Evolutionary conservation across 2,329 filamentous ascomycete species (phyloP).

Genomic region (Thielaviopsis populi): DNA sequence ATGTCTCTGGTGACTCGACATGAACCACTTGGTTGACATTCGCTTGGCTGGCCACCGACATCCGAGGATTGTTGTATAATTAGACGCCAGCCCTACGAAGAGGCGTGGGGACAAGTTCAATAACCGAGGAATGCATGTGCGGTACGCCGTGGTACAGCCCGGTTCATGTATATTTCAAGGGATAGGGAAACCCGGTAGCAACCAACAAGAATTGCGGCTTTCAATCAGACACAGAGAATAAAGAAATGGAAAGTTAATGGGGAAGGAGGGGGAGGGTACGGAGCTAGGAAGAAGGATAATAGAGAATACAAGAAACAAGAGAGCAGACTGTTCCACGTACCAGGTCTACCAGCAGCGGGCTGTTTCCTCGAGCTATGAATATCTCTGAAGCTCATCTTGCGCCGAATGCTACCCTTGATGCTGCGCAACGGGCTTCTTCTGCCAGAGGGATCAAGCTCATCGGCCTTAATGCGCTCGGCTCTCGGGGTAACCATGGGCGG

Average conservation of each 20-base stretch:
- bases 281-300: neutral
- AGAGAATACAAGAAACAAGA: neutral
- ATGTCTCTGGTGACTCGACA: too few species aligned
- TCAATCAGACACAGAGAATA: too few species aligned
- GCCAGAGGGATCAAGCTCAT: conserved; percentile 44
- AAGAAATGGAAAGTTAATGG: neutral
- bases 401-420: conserved; percentile 71
- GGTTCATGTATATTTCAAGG: neutral
- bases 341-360: conserved; percentile 57
- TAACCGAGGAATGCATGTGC: neutral
- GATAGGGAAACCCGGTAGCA: too few species aligned
- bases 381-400: conserved; percentile 83
- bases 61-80: neutral
- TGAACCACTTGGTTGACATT: too few species aligned
- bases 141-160: neutral
- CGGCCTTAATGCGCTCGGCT: conserved; percentile 65
- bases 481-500: conserved; percentile 63
- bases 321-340: conserved; percentile 29
- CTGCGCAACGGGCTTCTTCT: conserved; percentile 42
- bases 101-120: neutral
- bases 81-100: neutral
- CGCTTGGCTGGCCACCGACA: neutral
- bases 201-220: too few species aligned
- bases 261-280: too few species aligned
- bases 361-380: conserved; percentile 92